Evolutionary conservation across 225 moss, liverwort and hornwort genomes (phyloP).

Genomic region (Pseudoscleropodium purum): DNA sequence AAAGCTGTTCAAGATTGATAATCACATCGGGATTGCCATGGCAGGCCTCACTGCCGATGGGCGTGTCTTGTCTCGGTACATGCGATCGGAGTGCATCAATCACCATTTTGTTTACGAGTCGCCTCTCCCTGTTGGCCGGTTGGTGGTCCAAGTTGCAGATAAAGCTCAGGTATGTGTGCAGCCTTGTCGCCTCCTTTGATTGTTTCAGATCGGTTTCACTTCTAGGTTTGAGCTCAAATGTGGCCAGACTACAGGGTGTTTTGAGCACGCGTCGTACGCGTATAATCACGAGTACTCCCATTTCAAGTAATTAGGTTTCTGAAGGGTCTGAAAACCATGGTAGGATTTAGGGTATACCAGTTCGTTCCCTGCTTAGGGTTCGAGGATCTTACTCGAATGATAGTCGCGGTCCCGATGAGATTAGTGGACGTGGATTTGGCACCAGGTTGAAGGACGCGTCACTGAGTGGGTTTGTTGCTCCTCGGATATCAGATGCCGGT

Average conservation of each 20-base stretch:
- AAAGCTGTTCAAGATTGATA: slow-evolving; percentile 87
- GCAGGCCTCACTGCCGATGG: slow-evolving; percentile 85
- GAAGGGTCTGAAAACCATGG: not conserved
- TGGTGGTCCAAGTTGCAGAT: slow-evolving; percentile 90
- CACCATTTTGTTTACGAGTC: slow-evolving; percentile 76
- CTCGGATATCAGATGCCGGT: not conserved
- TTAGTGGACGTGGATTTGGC: not conserved
- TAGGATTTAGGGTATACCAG: not conserved
- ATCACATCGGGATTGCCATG: slow-evolving; percentile 89
- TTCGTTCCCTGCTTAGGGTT: not conserved
- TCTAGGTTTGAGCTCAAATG: not conserved
- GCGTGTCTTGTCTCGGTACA: slow-evolving; percentile 74
- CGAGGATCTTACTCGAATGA: not conserved
- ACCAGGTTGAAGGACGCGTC: not conserved
- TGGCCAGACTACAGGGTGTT: not conserved
- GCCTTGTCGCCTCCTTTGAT: not conserved
- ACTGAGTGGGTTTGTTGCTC: not conserved
- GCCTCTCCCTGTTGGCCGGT: slow-evolving; percentile 67
- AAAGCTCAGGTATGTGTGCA: slow-evolving; percentile 59
- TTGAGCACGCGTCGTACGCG: not conserved
- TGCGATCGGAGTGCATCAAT: slow-evolving; percentile 87
- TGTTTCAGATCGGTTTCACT: not conserved
- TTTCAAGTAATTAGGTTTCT: not conserved
- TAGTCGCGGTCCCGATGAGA: not conserved
- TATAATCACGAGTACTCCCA: not conserved